Percentiles rank a stretch among this genome's conserved stretches.
Conservation (phyloP, 345 rosid genomes). For the thale cress (Arabidopsis thaliana) region DNA sequence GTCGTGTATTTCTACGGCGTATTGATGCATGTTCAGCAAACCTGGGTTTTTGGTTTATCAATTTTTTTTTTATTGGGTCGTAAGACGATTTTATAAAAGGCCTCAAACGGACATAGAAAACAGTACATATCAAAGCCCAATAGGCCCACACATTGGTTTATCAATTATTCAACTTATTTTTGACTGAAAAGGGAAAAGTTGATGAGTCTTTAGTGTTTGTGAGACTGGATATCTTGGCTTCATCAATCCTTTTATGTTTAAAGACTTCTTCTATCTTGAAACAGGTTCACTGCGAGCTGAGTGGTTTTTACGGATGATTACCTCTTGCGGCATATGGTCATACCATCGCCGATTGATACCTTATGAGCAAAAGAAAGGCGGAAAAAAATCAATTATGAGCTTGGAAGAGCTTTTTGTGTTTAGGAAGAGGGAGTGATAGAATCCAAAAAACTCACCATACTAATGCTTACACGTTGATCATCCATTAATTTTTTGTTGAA, state of each 20-base stretch:
- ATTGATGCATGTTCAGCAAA: background rate
- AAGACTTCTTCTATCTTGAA: constrained; percentile 1
- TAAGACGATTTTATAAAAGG: no score
- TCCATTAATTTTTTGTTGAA: constrained; percentile 71
- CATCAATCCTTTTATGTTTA: background rate
- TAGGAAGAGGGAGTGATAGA: background rate
- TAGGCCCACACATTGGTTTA: no score
- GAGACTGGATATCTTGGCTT: background rate
- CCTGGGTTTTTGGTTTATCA: background rate
- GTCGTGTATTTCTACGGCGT: background rate
- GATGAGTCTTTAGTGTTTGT: background rate
- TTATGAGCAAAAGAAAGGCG: constrained; percentile 33
- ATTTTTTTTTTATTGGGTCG: no score
- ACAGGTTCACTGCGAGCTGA: background rate
- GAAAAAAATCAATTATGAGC: background rate
- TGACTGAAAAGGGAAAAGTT: background rate
- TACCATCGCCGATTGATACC: constrained; percentile 96
- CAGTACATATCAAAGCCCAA: no score
- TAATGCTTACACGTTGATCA: constrained; percentile 75
- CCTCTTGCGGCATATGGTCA: constrained; percentile 81
- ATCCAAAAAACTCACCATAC: constrained; percentile 63
- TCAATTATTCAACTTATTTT: background rate
- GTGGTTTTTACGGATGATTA: constrained; percentile 38
- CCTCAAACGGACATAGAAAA: no score
- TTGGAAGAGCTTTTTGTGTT: constrained; percentile 12